Base-by-base conservation (phyloP, 176 grass and related monocot genomes). In the Aechmea fasciata region DNA sequence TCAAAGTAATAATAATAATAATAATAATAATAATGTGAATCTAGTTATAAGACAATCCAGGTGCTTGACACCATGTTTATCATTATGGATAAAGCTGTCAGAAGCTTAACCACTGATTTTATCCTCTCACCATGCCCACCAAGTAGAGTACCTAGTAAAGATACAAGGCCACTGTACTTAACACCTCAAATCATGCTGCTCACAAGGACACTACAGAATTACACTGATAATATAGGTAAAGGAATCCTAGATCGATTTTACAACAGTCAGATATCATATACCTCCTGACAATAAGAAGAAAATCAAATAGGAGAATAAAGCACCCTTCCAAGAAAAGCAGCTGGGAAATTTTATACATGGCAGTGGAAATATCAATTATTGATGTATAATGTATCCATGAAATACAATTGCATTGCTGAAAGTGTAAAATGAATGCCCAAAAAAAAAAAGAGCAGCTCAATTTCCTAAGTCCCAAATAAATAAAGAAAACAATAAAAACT, bases 381-480 rank as follows among this genome's bases (percentile, higher is more conserved):
- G 19, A 17, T 59, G 54, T 18, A 59, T 15, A 59, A 20, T 59
- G 19, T 19, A 17, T 59, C 19, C 54, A 9, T 59, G 3, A 59
- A 59, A 17, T 59, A 59, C 19, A 55, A 59, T 19, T 17, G 15
- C 8, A 51, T 51, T 28, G 11, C 49, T 10, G 47, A 73, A 61
- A 47, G 62, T 6, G 33, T 41, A 73, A 9, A 52, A 33, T 65
- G 11, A 47, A 52, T 10, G 20, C n/a, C 47, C 11, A 52, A 17
- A 11, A 65, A 67, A 1, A 63, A 11, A 24, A 53, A 13, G 15
- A 41, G 33, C 33, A 41, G 33, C 3, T 54, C 10, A 10, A 19
- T 77, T 73, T 55, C 47, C 51, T 19, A 76, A 55, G 51, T 67
- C 29, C 17, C 51, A 63, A 10, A 47, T 65, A 51, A 76, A 48